Evolutionary conservation across 2,329 filamentous ascomycete species (phyloP), one percentile per base, ranked within the genome.

Genomic region (Colletotrichum incanum): DNA sequence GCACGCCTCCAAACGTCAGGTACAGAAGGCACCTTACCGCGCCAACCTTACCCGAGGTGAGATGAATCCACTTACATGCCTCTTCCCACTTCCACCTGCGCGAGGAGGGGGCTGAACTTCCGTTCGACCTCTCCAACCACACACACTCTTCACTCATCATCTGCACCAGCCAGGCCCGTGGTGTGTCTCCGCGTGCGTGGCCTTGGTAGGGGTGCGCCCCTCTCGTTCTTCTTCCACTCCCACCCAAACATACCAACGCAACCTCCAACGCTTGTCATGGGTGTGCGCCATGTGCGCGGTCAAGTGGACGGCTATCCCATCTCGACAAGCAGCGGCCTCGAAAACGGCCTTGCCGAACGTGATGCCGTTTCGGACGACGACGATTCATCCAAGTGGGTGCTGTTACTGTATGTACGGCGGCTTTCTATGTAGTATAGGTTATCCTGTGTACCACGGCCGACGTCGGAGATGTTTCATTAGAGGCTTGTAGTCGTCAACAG

Each of bases 111-210:
- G 70, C 60, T 67, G 54, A 65, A 72, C 65, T 72, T 70, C 65
- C 70, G 60, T 65, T 60, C 66, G 54, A 64, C 65, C 70, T 54
- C 59, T 70, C 69, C 70, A 72, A 65, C 70, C 54, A 70, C 52
- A 60, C 20, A 47, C 26, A 28, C 34, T 28, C 43, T 50, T 37
- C 34, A 43, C 31, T 39, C 23, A 4, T 61, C 26, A n/a, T n/a
- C 34, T 64, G 26, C 26, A 39, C 31, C n/a, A 50, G 14, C 23
- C 34, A 52, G 52, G 18, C 18, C 34, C 2, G 37, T 45, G n/a
- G 37, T 47, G 23, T n/a, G 54, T 59, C 54, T 69, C 65, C 58
- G 65, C 59, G 43, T 69, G 52, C 58, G 52, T 47, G 49, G 52
- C 28, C 52, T 31, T 23, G 37, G 52, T 39, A 47, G 45, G 54